phyloP scores from a whole-genome alignment of 1,284 basidiomycete genomes.

The Athelia psychrophila region DNA sequence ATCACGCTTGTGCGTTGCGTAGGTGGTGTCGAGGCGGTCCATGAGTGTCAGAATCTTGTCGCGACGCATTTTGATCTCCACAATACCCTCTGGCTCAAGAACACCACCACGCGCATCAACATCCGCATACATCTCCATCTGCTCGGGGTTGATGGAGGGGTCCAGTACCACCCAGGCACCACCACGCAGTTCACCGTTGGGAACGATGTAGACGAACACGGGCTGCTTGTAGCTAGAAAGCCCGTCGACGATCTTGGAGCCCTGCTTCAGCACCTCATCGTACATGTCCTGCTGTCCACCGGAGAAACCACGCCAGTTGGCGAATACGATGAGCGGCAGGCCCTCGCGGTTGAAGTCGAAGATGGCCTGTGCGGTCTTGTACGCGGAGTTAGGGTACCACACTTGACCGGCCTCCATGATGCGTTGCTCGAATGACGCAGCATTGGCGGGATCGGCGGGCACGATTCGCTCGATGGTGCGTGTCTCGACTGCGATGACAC shows the following conservation, averaged over 20 bases:
- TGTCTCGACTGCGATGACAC: constrained; percentile 98
- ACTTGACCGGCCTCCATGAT: constrained; percentile 99
- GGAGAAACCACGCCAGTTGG: constrained; percentile 99
- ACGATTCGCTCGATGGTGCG: constrained; percentile 96
- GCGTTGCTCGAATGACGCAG: constrained; percentile 94
- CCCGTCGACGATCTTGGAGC: constrained; percentile 97
- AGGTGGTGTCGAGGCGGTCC: constrained; percentile 90
- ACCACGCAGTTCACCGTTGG: constrained; percentile 97
- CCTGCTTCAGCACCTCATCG: constrained; percentile 92
- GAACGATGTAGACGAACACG: constrained; percentile 98
- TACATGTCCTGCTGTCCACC: constrained; percentile 99
- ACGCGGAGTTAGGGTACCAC: constrained; percentile 99
- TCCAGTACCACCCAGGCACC: constrained; percentile 99
- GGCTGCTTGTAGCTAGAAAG: constrained; percentile 97
- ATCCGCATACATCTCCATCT: constrained; percentile 99
- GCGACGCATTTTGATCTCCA: constrained; percentile 91
- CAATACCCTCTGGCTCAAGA: constrained; percentile 95
- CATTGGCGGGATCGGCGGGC: constrained; percentile 98
- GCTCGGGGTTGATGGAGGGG: constrained; percentile 93
- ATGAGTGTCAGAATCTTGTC: constrained; percentile 91
- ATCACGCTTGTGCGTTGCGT: constrained; percentile 78
- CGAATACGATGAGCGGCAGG: constrained; percentile 96
- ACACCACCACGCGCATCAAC: constrained; percentile 96
- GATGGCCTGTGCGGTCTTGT: constrained; percentile 99
- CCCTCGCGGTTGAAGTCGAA: constrained; percentile 98